Base-by-base conservation (phyloP, 495 filamentous ascomycete species). In the Tuber melanosporum region DNA sequence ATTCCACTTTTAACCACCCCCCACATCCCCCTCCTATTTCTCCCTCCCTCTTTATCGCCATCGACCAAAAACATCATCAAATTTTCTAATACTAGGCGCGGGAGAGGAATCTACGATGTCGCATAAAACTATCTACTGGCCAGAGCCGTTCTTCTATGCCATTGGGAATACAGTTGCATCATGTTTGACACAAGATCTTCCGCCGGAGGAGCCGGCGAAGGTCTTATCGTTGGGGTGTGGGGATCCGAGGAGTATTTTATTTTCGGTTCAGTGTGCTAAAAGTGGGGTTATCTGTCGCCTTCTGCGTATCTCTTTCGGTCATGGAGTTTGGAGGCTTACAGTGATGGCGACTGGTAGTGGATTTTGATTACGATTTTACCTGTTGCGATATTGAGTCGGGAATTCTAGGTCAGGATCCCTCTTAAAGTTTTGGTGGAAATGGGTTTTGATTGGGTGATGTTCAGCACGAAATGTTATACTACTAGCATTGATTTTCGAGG, bases 151-250 rank as follows among this genome's bases (percentile, higher is more conserved):
- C 78, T 86, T 88, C 82, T 86, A 89, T 74, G 83, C 87, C 1
- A 62, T 87, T 62, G 87, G 87, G 42, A 88, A 88, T 78, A 88
- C 87, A 0, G 85, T 88, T 19, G 87, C 89, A 12, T 81, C 86
- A 9, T 86, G 80, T 77, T 82, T 91, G 49, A 88, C 87, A 1
- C 84, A 86, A 47, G 76, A 84, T 15, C 78, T 90, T 2, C 86
- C 88, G 0, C 85, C 85, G 15, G 87, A 86, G 46, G 71, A 86
- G 66, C 77, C 85, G 49, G 87, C 86, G 39, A 79, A 85, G 41
- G 78, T 90, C n/a, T 84, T 91, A 1, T 80, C 87, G 3, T 84
- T 90, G 12, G 87, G 86, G 15, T 88, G 88, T 76, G 87, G 87
- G 0, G 88, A 90, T 82, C 85, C 85, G 9, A 85, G 88, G 17